Evolutionary conservation across 2,329 filamentous ascomycete genomes (phyloP), one percentile per base, ranked within the genome.

Genomic region (Arachnomyces sp.): DNA sequence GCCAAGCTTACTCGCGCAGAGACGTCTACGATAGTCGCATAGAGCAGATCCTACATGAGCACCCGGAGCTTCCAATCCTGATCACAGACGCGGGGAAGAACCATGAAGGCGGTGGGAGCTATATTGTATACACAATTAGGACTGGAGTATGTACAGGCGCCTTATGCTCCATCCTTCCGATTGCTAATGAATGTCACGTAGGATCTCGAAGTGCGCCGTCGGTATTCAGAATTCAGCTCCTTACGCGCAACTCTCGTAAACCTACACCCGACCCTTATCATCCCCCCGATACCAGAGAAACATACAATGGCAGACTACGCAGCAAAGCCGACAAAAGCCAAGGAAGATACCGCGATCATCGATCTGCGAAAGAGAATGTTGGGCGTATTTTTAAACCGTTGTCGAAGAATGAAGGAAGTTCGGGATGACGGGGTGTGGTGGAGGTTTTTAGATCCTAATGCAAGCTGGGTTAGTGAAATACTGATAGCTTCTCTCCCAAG

Each of bases 241-340:
- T 70, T 98, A 42, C 79, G 92, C 55, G 82, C 88, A 54, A 90
- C 90, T 2, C 75, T 98, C 18, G 88, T 89, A 34, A 84, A 85
- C 52, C 75, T 98, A 46, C 93, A 98, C 59, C 92, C 93, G 6
- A 98, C 92, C 0, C 75, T 98, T 31, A 85, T 98, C 54, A 85
- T 98, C 38, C 93, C 92, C 6, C 92, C 92, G 3, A 98, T 98
- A 55, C 92, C 92, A 15, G 93, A 98, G 67, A 98, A 98, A 65
- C 92, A 98, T 63, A 92, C 88, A 34, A 94, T 98, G 84, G 90
- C 90, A 45, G 92, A 98, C 62, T 98, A 98, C 59, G 92, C 92
- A 12, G 89, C 93, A 18, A 96, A 95, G 54, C 92, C 93, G 2
- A 98, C 92, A 29, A 95, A 90, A 55, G 93, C 93, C 13, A 98